Base-by-base conservation (phyloP, 2,329 filamentous ascomycete genomes). In the Cercospora citrullina region DNA sequence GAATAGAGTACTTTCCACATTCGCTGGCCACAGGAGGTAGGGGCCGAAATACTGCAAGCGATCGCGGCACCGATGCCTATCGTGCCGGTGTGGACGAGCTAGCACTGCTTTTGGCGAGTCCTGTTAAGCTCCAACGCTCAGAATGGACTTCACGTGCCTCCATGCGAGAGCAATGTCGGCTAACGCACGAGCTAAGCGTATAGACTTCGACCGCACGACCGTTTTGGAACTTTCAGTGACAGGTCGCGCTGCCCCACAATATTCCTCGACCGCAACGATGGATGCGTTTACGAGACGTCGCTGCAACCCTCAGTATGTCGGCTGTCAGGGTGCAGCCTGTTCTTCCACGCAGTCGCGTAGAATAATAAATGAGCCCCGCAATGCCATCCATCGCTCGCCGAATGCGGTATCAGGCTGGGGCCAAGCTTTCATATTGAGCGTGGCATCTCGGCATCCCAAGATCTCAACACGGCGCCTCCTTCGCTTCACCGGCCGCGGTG, bases 121-220 rank as follows among this genome's bases (percentile, higher is more conserved):
- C 28, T 55, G 6, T 23, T 31, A 39, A 18, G 28, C 61, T 21
- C n/a, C 42, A 33, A 63, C 30, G 45, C 61, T 63, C 18, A 16
- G 57, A 31, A 18, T 9, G 61, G 45, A 53, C 61, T 39, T 55
- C 61, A 63, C 61, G 61, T 63, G 61, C 61, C 45, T 31, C 14
- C 61, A 63, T 55, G 61, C 45, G 60, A 63, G 6, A 53, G 39
- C 42, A 55, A 53, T 53, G 42, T 53, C 61, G 61, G 21, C 28
- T 55, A 23, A 36, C 8, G 39, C 45, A 36, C 12, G 61, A 28
- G 61, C 61, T 63, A 63, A 39, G 45, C 5, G 21, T n/a, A 26
- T 63, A 55, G 45, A 48, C 61, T 63, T 55, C 45, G 48, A 55
- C 61, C 45, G 28, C 48, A 45, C 45, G n/a, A 45, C 42, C 45